Evolutionary conservation across 495 filamentous ascomycete genomes (phyloP).

Genomic region (Bathelium albidoporum): DNA sequence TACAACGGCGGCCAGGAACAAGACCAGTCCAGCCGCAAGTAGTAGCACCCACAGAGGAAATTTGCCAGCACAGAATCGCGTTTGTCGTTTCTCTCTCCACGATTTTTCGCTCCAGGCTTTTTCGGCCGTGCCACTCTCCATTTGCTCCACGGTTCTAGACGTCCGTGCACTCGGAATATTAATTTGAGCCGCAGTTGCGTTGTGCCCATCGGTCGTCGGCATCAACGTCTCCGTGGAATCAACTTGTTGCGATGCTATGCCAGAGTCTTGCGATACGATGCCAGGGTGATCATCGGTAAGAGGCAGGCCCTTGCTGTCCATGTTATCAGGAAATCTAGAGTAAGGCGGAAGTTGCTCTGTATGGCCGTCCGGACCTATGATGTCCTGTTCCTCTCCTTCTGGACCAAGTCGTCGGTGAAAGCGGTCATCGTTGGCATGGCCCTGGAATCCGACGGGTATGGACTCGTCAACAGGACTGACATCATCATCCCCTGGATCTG

Average conservation of each 20-base stretch:
- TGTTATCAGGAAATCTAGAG: constrained; percentile 60
- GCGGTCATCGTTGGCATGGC: constrained; percentile 39
- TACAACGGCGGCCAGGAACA: constrained; percentile 37
- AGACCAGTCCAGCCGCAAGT: constrained; percentile 44
- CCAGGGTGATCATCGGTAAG: not conserved
- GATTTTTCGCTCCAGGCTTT: constrained; percentile 25
- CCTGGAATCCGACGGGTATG: constrained; percentile 68
- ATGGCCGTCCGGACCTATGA: constrained; percentile 84
- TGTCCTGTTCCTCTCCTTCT: constrained; percentile 77
- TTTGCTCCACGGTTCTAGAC: not conserved
- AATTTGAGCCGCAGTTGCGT: not conserved
- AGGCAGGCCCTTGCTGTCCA: not conserved
- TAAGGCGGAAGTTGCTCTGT: constrained; percentile 87
- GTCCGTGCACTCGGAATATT: not conserved
- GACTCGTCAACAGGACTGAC: constrained; percentile 22
- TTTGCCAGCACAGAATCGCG: constrained; percentile 23
- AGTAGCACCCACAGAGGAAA: constrained; percentile 30
- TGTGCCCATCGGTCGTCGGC: not conserved
- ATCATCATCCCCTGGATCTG: constrained; percentile 34
- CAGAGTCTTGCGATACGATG: not conserved
- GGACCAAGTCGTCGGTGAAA: constrained; percentile 65
- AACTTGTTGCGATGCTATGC: not conserved
- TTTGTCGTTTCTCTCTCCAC: constrained; percentile 25
- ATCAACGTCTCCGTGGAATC: not conserved
- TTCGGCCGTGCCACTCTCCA: constrained; percentile 13